Evolutionary conservation across 805 yeast species (phyloP).

Genomic region (Aciculoconidium aculeatum): DNA sequence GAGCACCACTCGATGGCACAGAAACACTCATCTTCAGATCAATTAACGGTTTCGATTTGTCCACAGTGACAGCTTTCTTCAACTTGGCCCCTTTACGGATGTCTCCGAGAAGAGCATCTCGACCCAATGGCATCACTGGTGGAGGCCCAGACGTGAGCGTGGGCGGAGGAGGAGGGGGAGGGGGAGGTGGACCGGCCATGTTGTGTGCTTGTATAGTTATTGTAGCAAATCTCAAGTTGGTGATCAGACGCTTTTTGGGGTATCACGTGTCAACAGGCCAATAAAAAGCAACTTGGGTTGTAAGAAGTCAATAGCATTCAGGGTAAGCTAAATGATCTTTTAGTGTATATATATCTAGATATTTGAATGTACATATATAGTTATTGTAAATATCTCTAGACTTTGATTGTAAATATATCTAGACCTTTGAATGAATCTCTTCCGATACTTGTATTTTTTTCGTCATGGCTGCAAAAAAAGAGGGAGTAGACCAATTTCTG

Average conservation of each 20-base stretch:
- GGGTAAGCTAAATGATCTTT: too few relatives aligned
- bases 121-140: slow-evolving; percentile 19
- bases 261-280: too few relatives aligned
- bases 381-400: too few relatives aligned
- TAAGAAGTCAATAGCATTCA: too few relatives aligned
- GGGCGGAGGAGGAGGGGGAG: slow-evolving; percentile 30
- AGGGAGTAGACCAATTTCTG: too few relatives aligned
- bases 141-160: slow-evolving; percentile 23
- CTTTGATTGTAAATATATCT: too few relatives aligned
- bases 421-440: too few relatives aligned
- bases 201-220: slow-evolving; percentile 10
- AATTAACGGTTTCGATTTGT: slow-evolving; percentile 51
- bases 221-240: slow-evolving; percentile 13
- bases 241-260: not conserved
- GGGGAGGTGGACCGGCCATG: slow-evolving; percentile 28
- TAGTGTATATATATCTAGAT: too few relatives aligned
- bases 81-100: slow-evolving; percentile 55
- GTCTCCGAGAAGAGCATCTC: slow-evolving; percentile 64
- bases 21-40: slow-evolving; percentile 41
- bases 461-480: too few relatives aligned
- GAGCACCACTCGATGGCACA: slow-evolving; percentile 13
- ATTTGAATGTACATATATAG: too few relatives aligned
- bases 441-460: too few relatives aligned
- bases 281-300: too few relatives aligned
- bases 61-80: slow-evolving; percentile 40